phyloP scores from a whole-genome alignment of 805 yeast species.

The Candida pseudoglaebosa region DNA sequence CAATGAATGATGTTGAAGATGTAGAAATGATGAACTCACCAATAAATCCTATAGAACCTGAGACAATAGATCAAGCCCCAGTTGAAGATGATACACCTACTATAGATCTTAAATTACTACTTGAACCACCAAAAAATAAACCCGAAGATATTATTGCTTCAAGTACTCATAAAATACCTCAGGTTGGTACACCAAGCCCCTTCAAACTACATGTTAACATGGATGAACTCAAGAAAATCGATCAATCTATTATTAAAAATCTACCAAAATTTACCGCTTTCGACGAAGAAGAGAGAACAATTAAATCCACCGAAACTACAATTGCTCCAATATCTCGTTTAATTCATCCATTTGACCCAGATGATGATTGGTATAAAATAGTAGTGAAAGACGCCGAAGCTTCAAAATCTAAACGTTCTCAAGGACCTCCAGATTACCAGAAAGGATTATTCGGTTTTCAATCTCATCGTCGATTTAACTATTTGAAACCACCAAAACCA shows the following conservation, averaged over 20 bases:
- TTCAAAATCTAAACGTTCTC: constrained; percentile 8
- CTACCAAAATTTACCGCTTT: constrained; percentile 48
- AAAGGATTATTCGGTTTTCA: constrained; percentile 57
- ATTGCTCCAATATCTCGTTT: constrained; percentile 62
- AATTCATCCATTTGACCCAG: constrained; percentile 60
- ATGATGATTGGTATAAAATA: constrained; percentile 58
- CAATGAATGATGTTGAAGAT: no score
- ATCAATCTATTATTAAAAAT: constrained; percentile 44
- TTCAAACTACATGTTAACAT: constrained; percentile 45
- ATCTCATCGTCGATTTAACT: constrained; percentile 52
- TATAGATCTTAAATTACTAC: constrained; percentile 1
- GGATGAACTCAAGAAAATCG: constrained; percentile 41
- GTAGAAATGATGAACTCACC: neutral
- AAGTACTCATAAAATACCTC: constrained; percentile 2
- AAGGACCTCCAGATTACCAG: constrained; percentile 40
- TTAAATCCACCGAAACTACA: constrained; percentile 20
- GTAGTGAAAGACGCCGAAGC: constrained; percentile 40
- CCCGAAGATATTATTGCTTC: neutral
- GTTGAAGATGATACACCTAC: neutral
- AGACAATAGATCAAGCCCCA: constrained; percentile 1
- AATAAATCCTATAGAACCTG: no score
- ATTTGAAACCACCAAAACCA: constrained; percentile 84
- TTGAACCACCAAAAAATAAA: constrained; percentile 2
- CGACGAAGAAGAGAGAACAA: constrained; percentile 20
- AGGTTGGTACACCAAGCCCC: constrained; percentile 19